Evolutionary conservation across 768 basidiomycete species (phyloP).

Genomic region (Leucosporidium creatinivorum): DNA sequence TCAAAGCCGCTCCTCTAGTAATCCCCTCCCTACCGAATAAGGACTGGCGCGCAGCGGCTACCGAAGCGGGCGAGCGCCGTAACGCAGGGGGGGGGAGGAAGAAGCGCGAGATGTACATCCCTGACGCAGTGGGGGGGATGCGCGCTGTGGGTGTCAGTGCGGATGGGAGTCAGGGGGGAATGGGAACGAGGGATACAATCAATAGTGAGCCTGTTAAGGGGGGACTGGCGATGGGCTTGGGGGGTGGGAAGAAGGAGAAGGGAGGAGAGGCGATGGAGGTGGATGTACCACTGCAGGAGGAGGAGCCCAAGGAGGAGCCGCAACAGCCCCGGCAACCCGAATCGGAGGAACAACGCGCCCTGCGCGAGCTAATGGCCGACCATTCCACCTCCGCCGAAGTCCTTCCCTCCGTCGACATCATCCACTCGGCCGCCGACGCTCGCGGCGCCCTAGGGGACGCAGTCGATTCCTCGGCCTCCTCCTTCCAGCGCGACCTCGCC

Average conservation of each 20-base stretch:
- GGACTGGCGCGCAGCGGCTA: conserved; percentile 79
- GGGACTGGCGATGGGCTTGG: conserved; percentile 53
- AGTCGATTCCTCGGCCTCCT: conserved; percentile 62
- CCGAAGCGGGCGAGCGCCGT: conserved; percentile 51
- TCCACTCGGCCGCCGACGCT: conserved; percentile 39
- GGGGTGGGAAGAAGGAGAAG: conserved; percentile 35
- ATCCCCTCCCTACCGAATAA: conserved; percentile 79
- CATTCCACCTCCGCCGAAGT: conserved; percentile 43
- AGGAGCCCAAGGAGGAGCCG: conserved; percentile 32
- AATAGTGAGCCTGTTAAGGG: conserved; percentile 68
- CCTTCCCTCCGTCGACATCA: conserved; percentile 57
- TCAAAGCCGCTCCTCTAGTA: conserved; percentile 53
- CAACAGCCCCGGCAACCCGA: conserved; percentile 42
- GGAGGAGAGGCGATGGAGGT: conserved; percentile 27
- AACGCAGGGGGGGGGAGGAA: conserved; percentile 35
- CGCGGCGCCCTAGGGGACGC: conserved; percentile 42
- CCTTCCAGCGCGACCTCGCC: conserved; percentile 71
- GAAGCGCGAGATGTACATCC: conserved; percentile 52
- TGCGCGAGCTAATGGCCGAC: conserved; percentile 66
- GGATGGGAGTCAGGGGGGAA: conserved; percentile 59
- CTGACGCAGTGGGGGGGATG: conserved; percentile 47
- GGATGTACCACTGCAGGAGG: conserved; percentile 37
- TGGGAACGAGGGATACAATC: conserved; percentile 65
- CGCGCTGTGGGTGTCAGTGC: conserved; percentile 40
- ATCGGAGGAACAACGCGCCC: conserved; percentile 60